Conservation (phyloP, 176 grass and related monocot species). For the Themeda triandra region DNA sequence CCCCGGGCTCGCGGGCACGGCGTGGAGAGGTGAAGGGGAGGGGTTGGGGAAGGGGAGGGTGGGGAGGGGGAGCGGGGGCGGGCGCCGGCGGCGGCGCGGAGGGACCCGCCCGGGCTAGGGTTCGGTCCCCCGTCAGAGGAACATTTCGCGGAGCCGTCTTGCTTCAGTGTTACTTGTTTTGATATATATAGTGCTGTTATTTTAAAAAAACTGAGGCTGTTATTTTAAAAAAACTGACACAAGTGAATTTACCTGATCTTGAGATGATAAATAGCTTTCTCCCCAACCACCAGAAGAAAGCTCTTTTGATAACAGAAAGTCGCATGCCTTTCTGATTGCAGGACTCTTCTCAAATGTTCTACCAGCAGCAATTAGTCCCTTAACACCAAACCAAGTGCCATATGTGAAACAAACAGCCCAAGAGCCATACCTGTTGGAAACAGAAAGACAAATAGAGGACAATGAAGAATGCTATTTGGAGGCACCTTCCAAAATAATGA, state of each 20-base stretch:
- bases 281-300: slow-evolving; percentile 88
- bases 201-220: no score
- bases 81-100: no score
- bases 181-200: no score
- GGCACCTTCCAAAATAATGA: not conserved
- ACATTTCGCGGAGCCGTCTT: no score
- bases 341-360: slow-evolving; percentile 55
- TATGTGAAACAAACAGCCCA: slow-evolving; percentile 98
- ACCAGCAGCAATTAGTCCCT: slow-evolving; percentile 66
- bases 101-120: no score
- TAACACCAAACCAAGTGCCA: slow-evolving; percentile 85
- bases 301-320: slow-evolving; percentile 84
- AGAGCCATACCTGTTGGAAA: slow-evolving; percentile 70
- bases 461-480: not conserved
- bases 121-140: no score
- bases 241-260: slow-evolving; percentile 58
- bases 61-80: no score
- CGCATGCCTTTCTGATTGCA: slow-evolving; percentile 73
- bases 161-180: no score
- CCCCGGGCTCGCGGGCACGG: no score
- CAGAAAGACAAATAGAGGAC: slow-evolving; percentile 2
- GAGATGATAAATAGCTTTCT: slow-evolving; percentile 93
- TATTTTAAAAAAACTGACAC: not conserved
- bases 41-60: no score
- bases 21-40: no score